phyloP scores from a whole-genome alignment of 108 stramenopile species.

The Aurantiochytrium sp. region DNA sequence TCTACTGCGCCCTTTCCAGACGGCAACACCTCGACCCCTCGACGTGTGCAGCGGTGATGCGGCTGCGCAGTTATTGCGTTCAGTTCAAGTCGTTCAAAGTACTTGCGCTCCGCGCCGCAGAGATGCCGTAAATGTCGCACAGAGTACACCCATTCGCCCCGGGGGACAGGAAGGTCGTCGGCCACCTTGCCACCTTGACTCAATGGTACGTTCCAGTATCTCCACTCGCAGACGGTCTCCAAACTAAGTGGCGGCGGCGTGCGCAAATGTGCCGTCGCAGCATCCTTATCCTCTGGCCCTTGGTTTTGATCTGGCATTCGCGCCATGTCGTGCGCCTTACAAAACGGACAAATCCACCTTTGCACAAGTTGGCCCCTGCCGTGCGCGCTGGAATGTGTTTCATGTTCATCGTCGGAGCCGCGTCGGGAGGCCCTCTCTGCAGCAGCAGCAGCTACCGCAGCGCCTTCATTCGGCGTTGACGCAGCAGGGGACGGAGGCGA shows the following conservation, averaged over 20 bases:
- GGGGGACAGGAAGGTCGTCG: neutral
- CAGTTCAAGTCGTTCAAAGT: neutral
- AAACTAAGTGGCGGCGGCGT: neutral
- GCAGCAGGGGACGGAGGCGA: neutral
- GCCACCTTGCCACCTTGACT: neutral
- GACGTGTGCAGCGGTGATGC: neutral
- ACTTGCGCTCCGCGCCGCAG: neutral
- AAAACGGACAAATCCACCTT: neutral
- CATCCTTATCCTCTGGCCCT: neutral
- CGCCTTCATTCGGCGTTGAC: neutral
- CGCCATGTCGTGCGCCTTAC: neutral
- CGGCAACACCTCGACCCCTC: neutral
- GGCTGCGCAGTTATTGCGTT: neutral
- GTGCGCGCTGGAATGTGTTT: neutral
- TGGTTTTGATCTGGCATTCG: neutral
- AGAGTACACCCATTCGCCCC: constrained; percentile 1
- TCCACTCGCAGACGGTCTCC: neutral
- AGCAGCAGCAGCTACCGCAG: neutral
- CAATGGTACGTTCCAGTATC: neutral
- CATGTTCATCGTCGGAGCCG: neutral
- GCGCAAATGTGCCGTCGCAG: neutral
- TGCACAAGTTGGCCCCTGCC: neutral
- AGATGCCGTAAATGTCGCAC: neutral
- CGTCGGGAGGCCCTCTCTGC: neutral
- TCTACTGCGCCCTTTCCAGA: neutral